Evolutionary conservation across 2,329 filamentous ascomycete species (phyloP).

Genomic region (Neopestalotiopsis clavispora): DNA sequence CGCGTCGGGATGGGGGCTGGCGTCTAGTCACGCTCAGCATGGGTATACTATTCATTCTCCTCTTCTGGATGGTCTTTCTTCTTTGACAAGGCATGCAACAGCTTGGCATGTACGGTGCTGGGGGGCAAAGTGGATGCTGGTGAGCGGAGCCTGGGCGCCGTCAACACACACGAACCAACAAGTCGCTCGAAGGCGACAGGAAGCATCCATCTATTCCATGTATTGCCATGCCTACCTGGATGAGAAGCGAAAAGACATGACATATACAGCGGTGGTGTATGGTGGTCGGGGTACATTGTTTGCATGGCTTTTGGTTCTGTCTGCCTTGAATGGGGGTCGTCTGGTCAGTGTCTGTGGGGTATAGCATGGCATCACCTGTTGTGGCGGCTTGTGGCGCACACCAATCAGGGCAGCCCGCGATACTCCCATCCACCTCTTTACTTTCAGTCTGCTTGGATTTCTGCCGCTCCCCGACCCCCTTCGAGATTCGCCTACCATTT

Average conservation of each 20-base stretch:
- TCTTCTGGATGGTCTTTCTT: neutral
- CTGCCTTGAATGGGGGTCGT: neutral
- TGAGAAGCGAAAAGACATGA: neutral
- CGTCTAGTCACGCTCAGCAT: neutral
- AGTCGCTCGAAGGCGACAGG: too few species aligned
- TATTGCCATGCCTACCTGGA: neutral
- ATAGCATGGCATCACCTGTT: constrained; percentile 10
- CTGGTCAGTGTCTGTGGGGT: constrained; percentile 7
- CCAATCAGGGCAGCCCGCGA: constrained; percentile 11
- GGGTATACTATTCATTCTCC: neutral
- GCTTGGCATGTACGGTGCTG: neutral
- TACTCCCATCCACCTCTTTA: constrained; percentile 7
- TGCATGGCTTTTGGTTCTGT: neutral
- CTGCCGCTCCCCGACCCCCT: neutral
- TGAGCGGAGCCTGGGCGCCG: neutral
- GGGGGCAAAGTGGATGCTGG: neutral
- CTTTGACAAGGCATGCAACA: neutral
- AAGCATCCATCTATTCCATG: too few species aligned
- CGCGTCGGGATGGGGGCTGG: neutral
- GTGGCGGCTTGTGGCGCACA: constrained; percentile 17
- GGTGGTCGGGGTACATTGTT: too few species aligned
- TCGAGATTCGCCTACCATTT: neutral
- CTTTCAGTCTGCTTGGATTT: neutral
- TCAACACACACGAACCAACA: neutral
- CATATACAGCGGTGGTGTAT: neutral